These are phyloP conservation scores for Plectosphaerella plurivora DNA, from an alignment of 2,329 filamentous ascomycete genomes.

Conservation along the genomic window DNA sequence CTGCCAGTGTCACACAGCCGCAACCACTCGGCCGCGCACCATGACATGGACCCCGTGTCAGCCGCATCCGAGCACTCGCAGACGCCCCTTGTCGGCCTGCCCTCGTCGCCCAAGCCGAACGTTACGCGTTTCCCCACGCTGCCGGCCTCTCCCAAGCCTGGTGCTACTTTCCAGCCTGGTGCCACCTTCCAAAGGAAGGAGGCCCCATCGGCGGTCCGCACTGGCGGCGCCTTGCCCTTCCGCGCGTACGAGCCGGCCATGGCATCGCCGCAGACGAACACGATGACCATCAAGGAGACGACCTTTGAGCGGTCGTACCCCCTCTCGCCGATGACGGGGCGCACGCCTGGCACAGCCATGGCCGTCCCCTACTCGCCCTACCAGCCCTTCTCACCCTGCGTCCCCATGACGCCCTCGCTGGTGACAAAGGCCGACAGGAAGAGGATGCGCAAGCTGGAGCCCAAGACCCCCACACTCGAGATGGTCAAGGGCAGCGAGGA, in stretches of 20 bases:
- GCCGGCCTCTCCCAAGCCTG: constrained; percentile 47
- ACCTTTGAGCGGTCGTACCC: constrained; percentile 55
- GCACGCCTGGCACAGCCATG: constrained; percentile 58
- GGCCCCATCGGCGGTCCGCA: constrained; percentile 48
- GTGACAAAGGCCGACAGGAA: constrained; percentile 68
- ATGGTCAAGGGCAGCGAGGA: constrained; percentile 61
- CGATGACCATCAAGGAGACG: constrained; percentile 56
- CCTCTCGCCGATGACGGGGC: constrained; percentile 47
- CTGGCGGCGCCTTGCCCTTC: constrained; percentile 53
- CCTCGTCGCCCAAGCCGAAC: constrained; percentile 36
- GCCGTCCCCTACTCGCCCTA: constrained; percentile 72
- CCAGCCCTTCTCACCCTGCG: constrained; percentile 70
- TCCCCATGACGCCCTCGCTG: constrained; percentile 72
- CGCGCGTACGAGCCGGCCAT: constrained; percentile 58
- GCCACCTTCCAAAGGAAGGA: constrained; percentile 34
- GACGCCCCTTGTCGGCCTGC: constrained; percentile 46
- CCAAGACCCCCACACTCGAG: constrained; percentile 57
- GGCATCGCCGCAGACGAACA: constrained; percentile 41
- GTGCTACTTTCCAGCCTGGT: constrained; percentile 35
- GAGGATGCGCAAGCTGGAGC: constrained; percentile 59
- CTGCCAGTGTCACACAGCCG: constrained; percentile 28
- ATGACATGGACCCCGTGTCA: constrained; percentile 45
- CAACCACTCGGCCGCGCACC: constrained; percentile 29
- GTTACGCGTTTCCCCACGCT: constrained; percentile 29
- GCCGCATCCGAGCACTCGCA: constrained; percentile 48